Evolutionary conservation across 257 asterid genomes (phyloP).

Genomic region (Penstemon eatonii): DNA sequence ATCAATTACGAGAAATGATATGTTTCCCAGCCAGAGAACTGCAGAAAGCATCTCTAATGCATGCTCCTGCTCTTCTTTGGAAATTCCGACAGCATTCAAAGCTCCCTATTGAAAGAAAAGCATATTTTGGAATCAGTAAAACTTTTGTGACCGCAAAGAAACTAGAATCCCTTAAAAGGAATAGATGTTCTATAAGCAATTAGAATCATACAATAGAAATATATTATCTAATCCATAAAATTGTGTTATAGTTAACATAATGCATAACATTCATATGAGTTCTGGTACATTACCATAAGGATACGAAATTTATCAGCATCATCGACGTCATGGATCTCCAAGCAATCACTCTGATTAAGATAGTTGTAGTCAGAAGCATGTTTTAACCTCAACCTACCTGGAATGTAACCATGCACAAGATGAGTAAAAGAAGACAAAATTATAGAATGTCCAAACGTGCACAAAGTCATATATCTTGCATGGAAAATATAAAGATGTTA

Average conservation of each 20-base stretch:
- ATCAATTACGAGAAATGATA: conserved; percentile 67
- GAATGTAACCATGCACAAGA: conserved; percentile 26
- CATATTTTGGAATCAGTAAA: conserved; percentile 16
- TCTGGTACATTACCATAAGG: conserved; percentile 51
- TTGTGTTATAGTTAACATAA: not conserved
- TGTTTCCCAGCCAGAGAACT: conserved; percentile 95
- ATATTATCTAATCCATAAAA: conserved; percentile 1
- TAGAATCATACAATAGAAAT: conserved; percentile 6
- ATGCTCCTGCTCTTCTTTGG: conserved; percentile 72
- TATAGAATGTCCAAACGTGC: conserved; percentile 10
- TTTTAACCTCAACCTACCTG: conserved; percentile 76
- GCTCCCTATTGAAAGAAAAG: conserved; percentile 59
- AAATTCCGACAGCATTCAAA: conserved; percentile 54
- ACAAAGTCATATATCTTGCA: not conserved
- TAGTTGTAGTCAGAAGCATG: conserved; percentile 66
- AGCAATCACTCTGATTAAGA: conserved; percentile 77
- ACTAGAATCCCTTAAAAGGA: conserved; percentile 7
- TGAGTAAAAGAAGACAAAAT: conserved; percentile 17
- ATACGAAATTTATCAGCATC: conserved; percentile 65
- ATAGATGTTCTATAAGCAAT: conserved; percentile 18
- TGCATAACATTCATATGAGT: not conserved
- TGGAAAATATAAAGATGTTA: not conserved
- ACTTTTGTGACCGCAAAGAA: conserved; percentile 14
- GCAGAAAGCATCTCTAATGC: conserved; percentile 90
- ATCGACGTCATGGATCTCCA: conserved; percentile 59